Conservation (phyloP, 2,329 filamentous ascomycete genomes). For the Trichoderma koningii region DNA sequence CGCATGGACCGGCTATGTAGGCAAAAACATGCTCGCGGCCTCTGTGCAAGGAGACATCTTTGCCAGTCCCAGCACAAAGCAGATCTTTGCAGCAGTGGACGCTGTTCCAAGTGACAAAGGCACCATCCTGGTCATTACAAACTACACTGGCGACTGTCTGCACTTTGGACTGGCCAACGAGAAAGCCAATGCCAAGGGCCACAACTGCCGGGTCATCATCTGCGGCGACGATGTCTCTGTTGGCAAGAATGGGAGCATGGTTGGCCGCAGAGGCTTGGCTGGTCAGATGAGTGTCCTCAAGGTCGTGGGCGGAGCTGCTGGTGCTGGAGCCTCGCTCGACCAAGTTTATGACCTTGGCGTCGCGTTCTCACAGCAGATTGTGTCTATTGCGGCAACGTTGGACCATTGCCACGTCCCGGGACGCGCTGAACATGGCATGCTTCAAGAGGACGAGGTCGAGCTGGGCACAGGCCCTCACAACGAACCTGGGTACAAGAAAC, state of each 20-base stretch:
- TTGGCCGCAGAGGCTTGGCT: constrained; percentile 63
- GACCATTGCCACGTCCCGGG: constrained; percentile 64
- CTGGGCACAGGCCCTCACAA: constrained; percentile 70
- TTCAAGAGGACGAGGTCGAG: constrained; percentile 56
- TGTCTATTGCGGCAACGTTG: constrained; percentile 60
- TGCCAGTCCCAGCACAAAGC: constrained; percentile 63
- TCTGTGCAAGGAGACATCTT: constrained; percentile 65
- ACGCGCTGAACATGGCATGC: constrained; percentile 50
- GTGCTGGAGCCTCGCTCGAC: constrained; percentile 51
- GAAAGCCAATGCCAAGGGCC: constrained; percentile 57
- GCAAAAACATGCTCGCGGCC: constrained; percentile 61
- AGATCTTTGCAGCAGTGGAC: constrained; percentile 61
- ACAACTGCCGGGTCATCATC: constrained; percentile 58
- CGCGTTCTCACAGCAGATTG: constrained; percentile 53
- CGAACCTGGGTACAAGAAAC: constrained; percentile 61
- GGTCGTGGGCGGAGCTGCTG: constrained; percentile 55
- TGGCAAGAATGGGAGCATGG: constrained; percentile 57
- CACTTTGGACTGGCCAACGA: constrained; percentile 63
- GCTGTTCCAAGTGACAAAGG: constrained; percentile 57
- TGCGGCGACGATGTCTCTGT: constrained; percentile 68
- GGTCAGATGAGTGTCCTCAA: constrained; percentile 64
- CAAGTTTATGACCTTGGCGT: constrained; percentile 54
- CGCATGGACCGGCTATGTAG: constrained; percentile 66
- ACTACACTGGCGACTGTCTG: constrained; percentile 66
- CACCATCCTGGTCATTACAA: constrained; percentile 63